Conservation (phyloP, 805 yeast species). For the Candida pseudoglaebosa region DNA sequence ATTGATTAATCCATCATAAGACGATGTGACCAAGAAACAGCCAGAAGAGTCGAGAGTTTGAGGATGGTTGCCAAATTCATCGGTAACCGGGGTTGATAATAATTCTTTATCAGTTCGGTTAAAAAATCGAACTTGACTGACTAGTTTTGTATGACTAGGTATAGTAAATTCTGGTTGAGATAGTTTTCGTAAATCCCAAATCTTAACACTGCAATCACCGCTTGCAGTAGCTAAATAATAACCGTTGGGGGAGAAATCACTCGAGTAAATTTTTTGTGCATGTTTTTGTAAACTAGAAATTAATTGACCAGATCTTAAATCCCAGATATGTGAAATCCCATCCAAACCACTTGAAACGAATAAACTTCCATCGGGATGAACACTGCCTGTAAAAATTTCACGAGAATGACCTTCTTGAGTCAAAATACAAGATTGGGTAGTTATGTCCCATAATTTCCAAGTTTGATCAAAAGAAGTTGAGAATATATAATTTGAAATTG, state of each 20-base stretch:
- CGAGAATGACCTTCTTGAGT: slow-evolving; percentile 85
- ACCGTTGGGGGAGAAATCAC: slow-evolving; percentile 78
- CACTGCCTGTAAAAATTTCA: slow-evolving; percentile 57
- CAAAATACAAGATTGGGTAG: slow-evolving; percentile 38
- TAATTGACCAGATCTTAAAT: slow-evolving; percentile 70
- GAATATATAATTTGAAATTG: slow-evolving; percentile 51
- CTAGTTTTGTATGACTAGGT: slow-evolving; percentile 71
- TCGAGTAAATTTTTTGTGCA: slow-evolving; percentile 61
- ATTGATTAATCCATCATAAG: slow-evolving; percentile 69
- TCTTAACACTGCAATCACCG: slow-evolving; percentile 71
- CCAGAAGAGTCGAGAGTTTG: slow-evolving; percentile 34
- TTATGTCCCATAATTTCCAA: slow-evolving; percentile 84
- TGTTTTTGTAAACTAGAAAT: slow-evolving; percentile 63
- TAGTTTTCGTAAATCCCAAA: slow-evolving; percentile 76
- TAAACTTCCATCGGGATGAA: slow-evolving; percentile 77
- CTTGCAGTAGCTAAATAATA: slow-evolving; percentile 76
- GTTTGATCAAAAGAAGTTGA: slow-evolving; percentile 81
- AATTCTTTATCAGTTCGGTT: slow-evolving; percentile 16
- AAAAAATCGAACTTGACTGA: slow-evolving; percentile 61
- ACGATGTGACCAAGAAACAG: slow-evolving; percentile 51
- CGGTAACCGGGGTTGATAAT: slow-evolving; percentile 20
- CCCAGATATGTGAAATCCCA: slow-evolving; percentile 76
- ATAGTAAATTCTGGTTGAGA: slow-evolving; percentile 42
- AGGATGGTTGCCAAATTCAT: slow-evolving; percentile 28
- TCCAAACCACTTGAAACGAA: slow-evolving; percentile 78